Percentiles rank a stretch among this genome's conserved stretches.
phyloP scores from a whole-genome alignment of 441 rosid species.

The Corymbia calophylla region DNA sequence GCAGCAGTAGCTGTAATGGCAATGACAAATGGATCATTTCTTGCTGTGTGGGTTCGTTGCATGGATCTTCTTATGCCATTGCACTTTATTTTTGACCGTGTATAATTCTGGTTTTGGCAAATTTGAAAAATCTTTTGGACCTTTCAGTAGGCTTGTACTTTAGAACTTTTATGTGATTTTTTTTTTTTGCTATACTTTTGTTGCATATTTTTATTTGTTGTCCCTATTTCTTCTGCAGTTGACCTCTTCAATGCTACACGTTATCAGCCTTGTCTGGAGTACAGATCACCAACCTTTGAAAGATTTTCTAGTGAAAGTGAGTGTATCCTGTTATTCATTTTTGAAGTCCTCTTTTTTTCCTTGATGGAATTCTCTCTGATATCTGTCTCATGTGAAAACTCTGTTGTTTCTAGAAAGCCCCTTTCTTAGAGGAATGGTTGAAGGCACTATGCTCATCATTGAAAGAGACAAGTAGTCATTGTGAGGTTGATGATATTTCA shows the following conservation, averaged over 20 bases:
- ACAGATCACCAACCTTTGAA: slow-evolving; percentile 44
- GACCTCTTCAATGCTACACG: slow-evolving; percentile 76
- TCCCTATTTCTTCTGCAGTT: slow-evolving; percentile 38
- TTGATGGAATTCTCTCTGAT: not conserved
- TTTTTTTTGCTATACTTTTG: not conserved
- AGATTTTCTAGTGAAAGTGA: slow-evolving; percentile 77
- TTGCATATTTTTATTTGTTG: not conserved
- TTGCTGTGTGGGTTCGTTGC: not conserved
- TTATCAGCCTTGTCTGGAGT: slow-evolving; percentile 57
- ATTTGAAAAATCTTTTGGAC: not conserved
- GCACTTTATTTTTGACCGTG: not conserved
- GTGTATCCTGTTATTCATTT: slow-evolving; percentile 15
- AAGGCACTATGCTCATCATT: slow-evolving; percentile 51
- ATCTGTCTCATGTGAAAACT: not conserved
- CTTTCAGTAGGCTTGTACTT: not conserved
- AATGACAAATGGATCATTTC: not conserved
- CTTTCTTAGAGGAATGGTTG: slow-evolving; percentile 84
- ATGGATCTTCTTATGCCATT: not conserved
- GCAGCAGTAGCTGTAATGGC: not conserved
- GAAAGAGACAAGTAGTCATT: slow-evolving; percentile 19
- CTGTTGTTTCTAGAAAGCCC: slow-evolving; percentile 48
- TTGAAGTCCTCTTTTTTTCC: not conserved
- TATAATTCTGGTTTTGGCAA: not conserved
- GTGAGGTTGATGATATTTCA: slow-evolving; percentile 20
- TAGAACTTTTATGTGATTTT: not conserved